phyloP scores from a whole-genome alignment of 345 rosid genomes.

The Melastoma malabathricum region DNA sequence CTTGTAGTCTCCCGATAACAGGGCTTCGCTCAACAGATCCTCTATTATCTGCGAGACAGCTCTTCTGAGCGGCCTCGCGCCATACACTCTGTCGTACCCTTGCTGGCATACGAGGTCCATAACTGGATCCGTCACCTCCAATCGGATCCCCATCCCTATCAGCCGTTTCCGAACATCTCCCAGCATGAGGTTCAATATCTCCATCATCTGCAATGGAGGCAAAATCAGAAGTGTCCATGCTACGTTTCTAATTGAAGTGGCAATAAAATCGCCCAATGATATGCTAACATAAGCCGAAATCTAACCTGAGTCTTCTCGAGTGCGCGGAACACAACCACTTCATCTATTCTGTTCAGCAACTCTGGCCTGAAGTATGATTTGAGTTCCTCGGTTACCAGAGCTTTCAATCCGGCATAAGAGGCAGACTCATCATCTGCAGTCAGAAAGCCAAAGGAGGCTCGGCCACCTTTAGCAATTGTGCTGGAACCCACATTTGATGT shows the following conservation, averaged over 20 bases:
- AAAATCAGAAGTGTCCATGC: background rate
- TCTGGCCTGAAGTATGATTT: conserved; percentile 88
- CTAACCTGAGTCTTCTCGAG: conserved; percentile 86
- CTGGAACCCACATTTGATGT: conserved; percentile 88
- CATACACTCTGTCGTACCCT: conserved; percentile 67
- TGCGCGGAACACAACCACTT: conserved; percentile 76
- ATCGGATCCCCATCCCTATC: conserved; percentile 57
- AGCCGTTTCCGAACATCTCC: conserved; percentile 73
- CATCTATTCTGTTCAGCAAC: conserved; percentile 89
- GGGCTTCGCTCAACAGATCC: conserved; percentile 75
- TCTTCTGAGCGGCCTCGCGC: conserved; percentile 86
- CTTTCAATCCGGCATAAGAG: conserved; percentile 67
- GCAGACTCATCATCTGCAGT: conserved; percentile 34
- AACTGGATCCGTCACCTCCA: conserved; percentile 69
- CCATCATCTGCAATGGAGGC: conserved; percentile 47
- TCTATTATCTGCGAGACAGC: conserved; percentile 66
- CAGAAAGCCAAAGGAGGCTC: conserved; percentile 54
- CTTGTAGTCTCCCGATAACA: conserved; percentile 52
- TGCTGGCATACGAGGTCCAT: conserved; percentile 69
- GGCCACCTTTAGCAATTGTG: conserved; percentile 83
- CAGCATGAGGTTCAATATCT: conserved; percentile 69
- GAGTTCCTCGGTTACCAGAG: conserved; percentile 72
- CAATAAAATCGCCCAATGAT: background rate
- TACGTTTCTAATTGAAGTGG: too few species aligned
- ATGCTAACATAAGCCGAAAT: background rate